Percentiles rank a stretch among this genome's conserved stretches.
Conservation (phyloP, 306 rosid species). For the Cucumis cinereus region DNA sequence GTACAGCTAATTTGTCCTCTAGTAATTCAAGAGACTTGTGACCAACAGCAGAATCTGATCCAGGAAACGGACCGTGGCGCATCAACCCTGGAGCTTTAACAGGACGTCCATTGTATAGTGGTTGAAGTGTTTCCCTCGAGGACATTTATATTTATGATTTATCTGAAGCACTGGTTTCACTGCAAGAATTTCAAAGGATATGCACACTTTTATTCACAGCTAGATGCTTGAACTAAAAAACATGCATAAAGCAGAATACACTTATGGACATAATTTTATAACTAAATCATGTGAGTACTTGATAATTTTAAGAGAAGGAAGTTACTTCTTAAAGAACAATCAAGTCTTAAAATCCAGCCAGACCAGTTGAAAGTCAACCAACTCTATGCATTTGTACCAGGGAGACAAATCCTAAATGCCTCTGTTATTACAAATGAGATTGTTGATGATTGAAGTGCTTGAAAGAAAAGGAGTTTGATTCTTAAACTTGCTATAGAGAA, state of each 20-base stretch:
- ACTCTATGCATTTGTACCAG: too few relatives aligned
- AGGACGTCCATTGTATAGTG: conserved; percentile 23
- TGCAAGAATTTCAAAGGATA: not conserved
- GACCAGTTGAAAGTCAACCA: not conserved
- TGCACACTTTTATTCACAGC: not conserved
- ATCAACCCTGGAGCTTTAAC: conserved; percentile 34
- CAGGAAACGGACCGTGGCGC: conserved; percentile 47
- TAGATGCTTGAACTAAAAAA: not conserved
- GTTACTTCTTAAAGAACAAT: too few relatives aligned
- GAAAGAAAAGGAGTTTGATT: too few relatives aligned
- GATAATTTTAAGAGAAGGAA: too few relatives aligned
- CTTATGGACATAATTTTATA: not conserved
- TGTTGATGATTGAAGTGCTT: too few relatives aligned
- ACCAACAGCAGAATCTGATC: conserved; percentile 21
- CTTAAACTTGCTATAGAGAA: too few relatives aligned
- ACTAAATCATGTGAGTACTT: not conserved
- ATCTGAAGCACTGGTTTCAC: not conserved
- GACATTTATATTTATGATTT: conserved; percentile 29
- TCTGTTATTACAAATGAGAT: too few relatives aligned
- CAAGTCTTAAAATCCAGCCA: not conserved
- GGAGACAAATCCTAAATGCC: too few relatives aligned
- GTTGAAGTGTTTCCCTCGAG: conserved; percentile 28
- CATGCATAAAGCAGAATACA: not conserved
- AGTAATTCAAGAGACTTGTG: conserved; percentile 32
- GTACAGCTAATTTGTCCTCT: conserved; percentile 54